Conservation (phyloP, 2,329 filamentous ascomycete genomes). For the Dactylonectria macrodidyma region DNA sequence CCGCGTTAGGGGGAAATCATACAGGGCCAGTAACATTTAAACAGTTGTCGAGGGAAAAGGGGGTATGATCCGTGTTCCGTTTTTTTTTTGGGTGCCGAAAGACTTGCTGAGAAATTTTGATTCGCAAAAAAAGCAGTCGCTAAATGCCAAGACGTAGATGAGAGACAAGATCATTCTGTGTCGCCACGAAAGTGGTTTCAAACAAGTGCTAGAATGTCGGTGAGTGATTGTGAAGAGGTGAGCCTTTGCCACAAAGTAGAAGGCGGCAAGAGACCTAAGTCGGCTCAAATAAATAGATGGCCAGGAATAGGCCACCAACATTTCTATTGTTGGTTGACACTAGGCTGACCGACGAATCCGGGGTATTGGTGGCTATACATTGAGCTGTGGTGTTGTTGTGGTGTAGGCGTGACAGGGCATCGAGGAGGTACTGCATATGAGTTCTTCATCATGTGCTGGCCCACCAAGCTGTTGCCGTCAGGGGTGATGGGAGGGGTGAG, state of each 20-base stretch:
- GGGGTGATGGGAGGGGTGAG: slow-evolving; percentile 90
- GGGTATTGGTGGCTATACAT: slow-evolving; percentile 53
- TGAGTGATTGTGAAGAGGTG: slow-evolving; percentile 34
- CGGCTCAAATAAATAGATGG: slow-evolving; percentile 18
- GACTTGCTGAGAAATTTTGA: slow-evolving; percentile 54
- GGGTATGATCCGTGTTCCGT: slow-evolving; percentile 57
- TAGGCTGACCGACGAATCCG: slow-evolving; percentile 59
- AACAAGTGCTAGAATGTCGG: slow-evolving; percentile 46
- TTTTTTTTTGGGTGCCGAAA: slow-evolving; percentile 58
- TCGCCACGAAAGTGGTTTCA: slow-evolving; percentile 52
- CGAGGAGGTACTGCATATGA: slow-evolving; percentile 65
- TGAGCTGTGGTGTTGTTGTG: slow-evolving; percentile 59
- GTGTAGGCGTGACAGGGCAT: slow-evolving; percentile 75
- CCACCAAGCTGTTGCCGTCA: slow-evolving; percentile 73
- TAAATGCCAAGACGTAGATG: slow-evolving; percentile 63
- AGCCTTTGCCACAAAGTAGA: slow-evolving; percentile 28
- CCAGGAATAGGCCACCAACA: slow-evolving; percentile 22
- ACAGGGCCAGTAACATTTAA: slow-evolving; percentile 45
- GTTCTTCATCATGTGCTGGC: slow-evolving; percentile 62
- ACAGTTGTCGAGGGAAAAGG: slow-evolving; percentile 44
- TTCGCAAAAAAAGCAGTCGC: slow-evolving; percentile 56
- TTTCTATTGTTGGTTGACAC: slow-evolving; percentile 60
- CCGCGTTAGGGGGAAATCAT: slow-evolving; percentile 40
- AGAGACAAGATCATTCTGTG: slow-evolving; percentile 51
- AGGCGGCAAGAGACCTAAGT: slow-evolving; percentile 18